These are phyloP conservation scores for Dimargaris xerosporica DNA, from an alignment of 192 early-diverging fungal genomes.

Conservation along the genomic window DNA sequence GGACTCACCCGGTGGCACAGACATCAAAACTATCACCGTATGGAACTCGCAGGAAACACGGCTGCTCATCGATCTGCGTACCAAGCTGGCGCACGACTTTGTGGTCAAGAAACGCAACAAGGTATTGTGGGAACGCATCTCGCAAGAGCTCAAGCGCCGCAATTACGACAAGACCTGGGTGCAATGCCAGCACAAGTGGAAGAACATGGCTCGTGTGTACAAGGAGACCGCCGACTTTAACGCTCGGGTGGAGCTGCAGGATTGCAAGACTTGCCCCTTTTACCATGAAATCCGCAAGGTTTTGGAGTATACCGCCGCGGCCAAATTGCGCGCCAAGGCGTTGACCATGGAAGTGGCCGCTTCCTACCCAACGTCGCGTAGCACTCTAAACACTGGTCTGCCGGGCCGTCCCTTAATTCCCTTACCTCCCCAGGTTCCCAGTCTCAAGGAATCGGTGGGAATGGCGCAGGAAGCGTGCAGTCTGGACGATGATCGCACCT, in stretches of 20 bases:
- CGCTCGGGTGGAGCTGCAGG: neutral
- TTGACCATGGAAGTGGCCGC: too few relatives aligned
- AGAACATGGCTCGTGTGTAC: constrained; percentile 6
- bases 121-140: neutral
- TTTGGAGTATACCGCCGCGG: neutral
- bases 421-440: too few relatives aligned
- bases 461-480: too few relatives aligned
- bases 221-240: constrained; percentile 8
- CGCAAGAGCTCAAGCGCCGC: neutral
- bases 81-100: neutral
- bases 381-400: too few relatives aligned
- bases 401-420: too few relatives aligned
- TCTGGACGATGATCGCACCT: too few relatives aligned
- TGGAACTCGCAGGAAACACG: neutral
- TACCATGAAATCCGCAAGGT: neutral
- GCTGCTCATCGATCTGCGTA: neutral
- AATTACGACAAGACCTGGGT: constrained; percentile 1
- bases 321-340: too few relatives aligned
- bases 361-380: too few relatives aligned
- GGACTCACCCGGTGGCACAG: too few relatives aligned
- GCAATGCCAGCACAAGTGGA: constrained; percentile 12
- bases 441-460: too few relatives aligned
- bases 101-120: constrained; percentile 3
- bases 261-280: neutral
- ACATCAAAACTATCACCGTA: neutral